Conservation (phyloP, 495 filamentous ascomycete genomes). For the Aspergillus sclerotioniger region DNA sequence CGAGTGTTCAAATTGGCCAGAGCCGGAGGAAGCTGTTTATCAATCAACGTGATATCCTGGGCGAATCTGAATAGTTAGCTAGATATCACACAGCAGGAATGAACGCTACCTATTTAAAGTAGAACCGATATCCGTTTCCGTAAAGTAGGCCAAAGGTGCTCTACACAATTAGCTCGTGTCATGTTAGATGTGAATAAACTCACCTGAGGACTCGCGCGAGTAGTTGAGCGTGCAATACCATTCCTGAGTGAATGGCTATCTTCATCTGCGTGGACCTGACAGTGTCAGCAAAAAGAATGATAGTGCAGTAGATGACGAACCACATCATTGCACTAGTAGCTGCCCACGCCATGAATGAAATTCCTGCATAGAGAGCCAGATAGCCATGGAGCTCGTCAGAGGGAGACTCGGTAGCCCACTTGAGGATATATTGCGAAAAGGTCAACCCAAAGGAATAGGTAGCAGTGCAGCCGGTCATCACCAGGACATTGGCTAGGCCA, state of each 20-base stretch:
- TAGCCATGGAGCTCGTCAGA: background rate
- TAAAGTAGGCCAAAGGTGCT: background rate
- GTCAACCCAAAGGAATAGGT: conserved; percentile 12
- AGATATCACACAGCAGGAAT: background rate
- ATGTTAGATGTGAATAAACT: background rate
- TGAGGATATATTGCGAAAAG: conserved; percentile 12
- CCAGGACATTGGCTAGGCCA: background rate
- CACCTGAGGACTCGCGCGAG: background rate
- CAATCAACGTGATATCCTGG: background rate
- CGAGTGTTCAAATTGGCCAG: conserved; percentile 20
- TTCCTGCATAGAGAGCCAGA: conserved; percentile 5
- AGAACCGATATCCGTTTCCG: background rate
- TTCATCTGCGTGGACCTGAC: background rate
- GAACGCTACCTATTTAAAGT: background rate
- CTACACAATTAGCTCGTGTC: too few species aligned
- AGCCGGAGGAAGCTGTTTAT: conserved; percentile 27
- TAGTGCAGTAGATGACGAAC: background rate
- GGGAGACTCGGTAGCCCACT: conserved; percentile 13
- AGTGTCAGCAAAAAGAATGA: too few species aligned
- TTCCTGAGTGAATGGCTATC: background rate
- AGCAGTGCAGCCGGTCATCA: conserved; percentile 7
- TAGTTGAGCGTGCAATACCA: background rate
- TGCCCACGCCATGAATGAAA: conserved; percentile 13
- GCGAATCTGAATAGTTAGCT: background rate
- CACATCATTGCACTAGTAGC: background rate